Evolutionary conservation across 2,329 filamentous ascomycete genomes (phyloP), one percentile per base, ranked within the genome.

Genomic region (Cladosporium colombiae): DNA sequence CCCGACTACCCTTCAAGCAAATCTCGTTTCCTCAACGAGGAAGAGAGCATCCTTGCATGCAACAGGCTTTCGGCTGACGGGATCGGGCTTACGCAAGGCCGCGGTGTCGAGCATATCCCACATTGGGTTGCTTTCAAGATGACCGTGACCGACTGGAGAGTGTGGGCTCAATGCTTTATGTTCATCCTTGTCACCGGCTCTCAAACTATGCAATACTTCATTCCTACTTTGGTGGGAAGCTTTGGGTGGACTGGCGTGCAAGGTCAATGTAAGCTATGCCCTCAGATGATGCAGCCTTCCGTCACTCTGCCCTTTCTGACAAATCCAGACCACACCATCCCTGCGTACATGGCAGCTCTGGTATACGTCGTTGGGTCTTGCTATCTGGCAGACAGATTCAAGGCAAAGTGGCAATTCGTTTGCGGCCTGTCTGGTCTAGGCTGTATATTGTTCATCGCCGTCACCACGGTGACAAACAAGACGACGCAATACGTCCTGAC

Each of bases 141-240:
- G 8, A 75, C 76, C 4, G 69, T 73, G 62, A 73, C 68, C 62
- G 78, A 80, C 35, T 78, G 77, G 0, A 79, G 77, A 65, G 79
- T 78, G 7, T 79, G 78, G 78, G 71, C 74, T 65, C 79, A 79
- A 68, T 76, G 74, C 63, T 62, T 73, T 11, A 78, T 80, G 74
- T 79, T 80, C 66, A 79, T 79, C 46, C 66, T 72, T 0, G 68
- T 76, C 21, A 72, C 76, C 56, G 73, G 71, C 8, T 73, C 75
- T 69, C 74, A 8, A 75, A 71, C 66, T 66, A 68, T n/a, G 74
- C 72, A 21, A 73, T 59, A 59, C n/a, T 59, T 59, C 57, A 59
- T 59, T 7, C 57, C 57, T 13, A 59, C 57, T 18, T 49, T 59
- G 23, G 57, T 59, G 10, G 56, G 56, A 27, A 59, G 56, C 21